These are phyloP conservation scores for Acidiella bohemica DNA, from an alignment of 495 filamentous ascomycete species.

Conservation along the genomic window DNA sequence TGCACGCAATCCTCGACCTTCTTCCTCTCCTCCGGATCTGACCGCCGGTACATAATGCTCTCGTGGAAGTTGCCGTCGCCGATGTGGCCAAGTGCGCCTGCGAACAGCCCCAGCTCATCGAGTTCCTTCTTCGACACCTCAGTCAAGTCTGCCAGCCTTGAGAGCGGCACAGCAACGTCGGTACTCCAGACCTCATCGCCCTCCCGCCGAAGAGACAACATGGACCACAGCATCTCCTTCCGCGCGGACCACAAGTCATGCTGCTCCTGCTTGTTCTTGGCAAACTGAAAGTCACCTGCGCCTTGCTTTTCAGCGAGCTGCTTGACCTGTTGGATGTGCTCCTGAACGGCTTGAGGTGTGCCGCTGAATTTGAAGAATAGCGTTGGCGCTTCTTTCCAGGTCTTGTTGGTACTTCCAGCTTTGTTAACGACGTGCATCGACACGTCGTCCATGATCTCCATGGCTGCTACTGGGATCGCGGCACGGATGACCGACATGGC, in stretches of 20 bases:
- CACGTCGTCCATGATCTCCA: constrained; percentile 76
- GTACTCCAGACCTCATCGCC: constrained; percentile 58
- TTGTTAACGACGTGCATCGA: constrained; percentile 70
- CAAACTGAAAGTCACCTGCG: constrained; percentile 61
- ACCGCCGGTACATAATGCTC: constrained; percentile 69
- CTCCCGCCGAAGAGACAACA: constrained; percentile 51
- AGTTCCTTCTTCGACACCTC: constrained; percentile 83
- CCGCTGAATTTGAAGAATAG: constrained; percentile 78
- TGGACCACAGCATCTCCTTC: constrained; percentile 72
- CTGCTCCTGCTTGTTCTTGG: constrained; percentile 51
- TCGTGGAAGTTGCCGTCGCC: constrained; percentile 75
- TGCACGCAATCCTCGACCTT: constrained; percentile 69
- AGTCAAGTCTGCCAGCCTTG: constrained; percentile 75
- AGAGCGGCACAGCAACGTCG: constrained; percentile 82
- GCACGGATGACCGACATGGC: constrained; percentile 55
- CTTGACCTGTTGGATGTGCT: constrained; percentile 53
- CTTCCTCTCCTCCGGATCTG: constrained; percentile 48
- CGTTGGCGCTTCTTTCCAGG: constrained; percentile 65
- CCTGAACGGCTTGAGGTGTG: constrained; percentile 52
- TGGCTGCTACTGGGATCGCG: constrained; percentile 60
- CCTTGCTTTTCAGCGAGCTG: constrained; percentile 48
- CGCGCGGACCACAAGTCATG: constrained; percentile 61
- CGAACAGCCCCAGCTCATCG: constrained; percentile 71
- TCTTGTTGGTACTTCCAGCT: constrained; percentile 50
- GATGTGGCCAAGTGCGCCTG: constrained; percentile 72